Evolutionary conservation across 768 basidiomycete genomes (phyloP), one percentile per base, ranked within the genome.

Genomic region (Tylopilus sp.): DNA sequence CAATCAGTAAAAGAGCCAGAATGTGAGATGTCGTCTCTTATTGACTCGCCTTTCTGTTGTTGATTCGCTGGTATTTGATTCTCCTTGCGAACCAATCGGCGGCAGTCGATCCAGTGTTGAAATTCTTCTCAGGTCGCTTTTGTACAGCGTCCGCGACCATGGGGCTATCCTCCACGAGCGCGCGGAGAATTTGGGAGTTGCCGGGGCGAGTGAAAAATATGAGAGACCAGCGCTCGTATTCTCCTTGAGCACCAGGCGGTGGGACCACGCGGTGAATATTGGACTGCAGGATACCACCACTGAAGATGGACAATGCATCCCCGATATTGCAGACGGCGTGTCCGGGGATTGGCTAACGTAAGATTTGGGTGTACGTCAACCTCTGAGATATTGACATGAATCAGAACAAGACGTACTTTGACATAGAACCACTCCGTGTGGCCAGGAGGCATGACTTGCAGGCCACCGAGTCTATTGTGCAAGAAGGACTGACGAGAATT

Each of bases 191-290:
- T 33, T 76, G 69, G 2, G 73, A 71, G 60, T 84, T 76, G 10
- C 77, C 79, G 0, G 85, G 85, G 20, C 86, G 74, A 0, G 77
- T 81, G 68, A 88, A 86, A 67, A 79, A 88, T 0, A 83, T 84
- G 10, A 86, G 68, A 5, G 85, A 88, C 79, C 81, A 86, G 7
- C 86, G 75, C 31, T 79, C 78, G 26, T 73, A 64, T 6, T 71
- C 63, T 1, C 69, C 69, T 64, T 89, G 86, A 4, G 65, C 56
- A 6, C 81, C 79, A 0, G 86, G 85, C 0, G 86, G 81, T 9
- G 83, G 77, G 0, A 83, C 71, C 8, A 85, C 83, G 25, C 83
- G 76, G 61, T 86, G 85, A 15, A 84, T 67, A 59, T 81, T 82
- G 7, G 83, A 85, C 15, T 79, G 73, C 23, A 86, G 72, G 44